A percentile compares a stretch with the other conserved stretches of the same genome.
Evolutionary conservation across 2,329 filamentous ascomycete genomes (phyloP).

Genomic region (Hypoxylon sp.): DNA sequence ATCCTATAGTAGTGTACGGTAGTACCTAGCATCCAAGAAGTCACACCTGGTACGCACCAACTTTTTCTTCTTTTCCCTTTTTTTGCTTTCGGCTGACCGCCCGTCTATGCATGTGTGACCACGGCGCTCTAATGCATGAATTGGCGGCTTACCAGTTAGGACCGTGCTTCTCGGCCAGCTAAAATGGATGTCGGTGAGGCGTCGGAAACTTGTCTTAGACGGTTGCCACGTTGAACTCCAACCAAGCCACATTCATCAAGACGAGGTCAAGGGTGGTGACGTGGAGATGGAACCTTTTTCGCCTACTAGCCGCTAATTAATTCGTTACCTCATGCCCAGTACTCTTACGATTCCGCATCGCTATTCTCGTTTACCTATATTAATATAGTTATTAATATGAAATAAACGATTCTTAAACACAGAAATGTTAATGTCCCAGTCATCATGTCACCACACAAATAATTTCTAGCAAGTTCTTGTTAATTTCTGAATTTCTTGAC

Average conservation of each 20-base stretch:
- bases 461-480: background rate
- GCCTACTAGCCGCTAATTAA: constrained; percentile 1
- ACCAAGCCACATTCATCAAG: constrained; percentile 35
- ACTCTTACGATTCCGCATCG: constrained; percentile 16
- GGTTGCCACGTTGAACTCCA: constrained; percentile 33
- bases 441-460: constrained; percentile 30
- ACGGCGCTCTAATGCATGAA: constrained; percentile 28
- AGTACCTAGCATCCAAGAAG: constrained; percentile 10
- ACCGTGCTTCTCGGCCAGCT: constrained; percentile 29
- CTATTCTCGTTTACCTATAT: constrained; percentile 29
- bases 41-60: constrained; percentile 15
- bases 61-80: background rate
- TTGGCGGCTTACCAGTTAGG: constrained; percentile 25
- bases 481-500: constrained; percentile 1
- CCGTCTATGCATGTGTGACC: constrained; percentile 39
- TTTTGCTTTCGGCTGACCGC: constrained; percentile 39
- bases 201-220: constrained; percentile 20
- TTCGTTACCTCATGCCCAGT: too few relatives aligned
- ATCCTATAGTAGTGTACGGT: too few relatives aligned
- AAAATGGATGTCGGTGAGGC: constrained; percentile 43
- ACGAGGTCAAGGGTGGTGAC: constrained; percentile 33
- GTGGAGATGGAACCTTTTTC: constrained; percentile 27
- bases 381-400: constrained; percentile 33
- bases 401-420: constrained; percentile 15
- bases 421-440: constrained; percentile 7